These are phyloP conservation scores for Salix brachista DNA, from an alignment of 345 rosid genomes.

Conservation along the genomic window DNA sequence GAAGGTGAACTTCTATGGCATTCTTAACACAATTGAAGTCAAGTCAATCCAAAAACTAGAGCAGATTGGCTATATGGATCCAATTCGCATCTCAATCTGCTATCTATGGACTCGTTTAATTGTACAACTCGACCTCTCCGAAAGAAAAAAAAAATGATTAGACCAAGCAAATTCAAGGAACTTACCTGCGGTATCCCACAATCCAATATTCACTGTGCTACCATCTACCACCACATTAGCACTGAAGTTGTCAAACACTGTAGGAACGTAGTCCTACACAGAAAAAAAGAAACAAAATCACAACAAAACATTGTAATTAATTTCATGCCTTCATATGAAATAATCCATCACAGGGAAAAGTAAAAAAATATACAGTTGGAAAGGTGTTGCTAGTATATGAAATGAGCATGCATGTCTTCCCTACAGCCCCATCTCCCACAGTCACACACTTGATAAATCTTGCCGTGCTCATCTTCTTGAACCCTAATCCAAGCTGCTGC, in stretches of 20 bases:
- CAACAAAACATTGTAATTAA: not conserved
- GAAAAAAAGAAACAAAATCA: not conserved
- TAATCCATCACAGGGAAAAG: not conserved
- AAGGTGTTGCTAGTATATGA: constrained; percentile 72
- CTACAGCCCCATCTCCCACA: constrained; percentile 81
- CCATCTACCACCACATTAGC: constrained; percentile 65
- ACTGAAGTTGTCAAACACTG: constrained; percentile 64
- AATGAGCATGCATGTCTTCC: constrained; percentile 81
- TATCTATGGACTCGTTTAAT: too few relatives aligned
- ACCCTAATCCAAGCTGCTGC: not conserved
- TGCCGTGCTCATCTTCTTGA: constrained; percentile 51
- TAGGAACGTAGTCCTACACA: constrained; percentile 55
- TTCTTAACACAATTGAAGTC: too few relatives aligned
- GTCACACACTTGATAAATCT: constrained; percentile 82
- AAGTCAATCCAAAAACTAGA: too few relatives aligned
- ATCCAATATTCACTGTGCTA: constrained; percentile 51
- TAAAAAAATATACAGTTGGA: constrained; percentile 46
- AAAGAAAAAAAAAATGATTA: too few relatives aligned
- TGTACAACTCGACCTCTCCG: too few relatives aligned
- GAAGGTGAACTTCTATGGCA: too few relatives aligned
- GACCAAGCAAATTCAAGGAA: not conserved
- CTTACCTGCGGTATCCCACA: constrained; percentile 61
- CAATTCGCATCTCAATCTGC: too few relatives aligned
- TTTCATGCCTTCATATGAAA: not conserved
- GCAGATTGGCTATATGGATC: too few relatives aligned